A percentile compares a stretch with the other conserved stretches of the same genome.
phyloP scores from a whole-genome alignment of 2,329 filamentous ascomycete genomes.

The Westerdykella aurantiaca region DNA sequence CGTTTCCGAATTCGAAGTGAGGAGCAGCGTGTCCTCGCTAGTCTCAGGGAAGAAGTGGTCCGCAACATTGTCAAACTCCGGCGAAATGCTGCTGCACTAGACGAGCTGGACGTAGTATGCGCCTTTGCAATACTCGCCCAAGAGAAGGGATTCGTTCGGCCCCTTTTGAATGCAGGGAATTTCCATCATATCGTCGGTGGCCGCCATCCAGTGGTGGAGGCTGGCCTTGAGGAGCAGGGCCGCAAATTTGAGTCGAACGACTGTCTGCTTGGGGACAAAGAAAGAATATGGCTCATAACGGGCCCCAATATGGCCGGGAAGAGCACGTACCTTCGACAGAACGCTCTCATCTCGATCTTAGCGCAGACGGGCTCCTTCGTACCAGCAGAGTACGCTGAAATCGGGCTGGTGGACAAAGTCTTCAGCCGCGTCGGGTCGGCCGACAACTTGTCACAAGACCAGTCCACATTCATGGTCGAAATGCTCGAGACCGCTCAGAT shows the following conservation, averaged over 20 bases:
- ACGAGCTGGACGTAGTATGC: slow-evolving; percentile 86
- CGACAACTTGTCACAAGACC: slow-evolving; percentile 88
- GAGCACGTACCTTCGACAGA: slow-evolving; percentile 91
- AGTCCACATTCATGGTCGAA: slow-evolving; percentile 99
- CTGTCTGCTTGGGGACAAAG: slow-evolving; percentile 72
- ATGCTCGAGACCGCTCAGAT: slow-evolving; percentile 97
- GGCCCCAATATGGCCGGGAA: slow-evolving; percentile 99
- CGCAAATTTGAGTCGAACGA: slow-evolving; percentile 81
- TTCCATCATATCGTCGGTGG: slow-evolving; percentile 76
- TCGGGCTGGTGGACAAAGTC: slow-evolving; percentile 92
- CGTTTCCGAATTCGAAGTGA: slow-evolving; percentile 75
- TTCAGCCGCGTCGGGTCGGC: slow-evolving; percentile 85
- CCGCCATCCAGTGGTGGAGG: slow-evolving; percentile 86
- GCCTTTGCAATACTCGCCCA: slow-evolving; percentile 75
- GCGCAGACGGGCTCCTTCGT: slow-evolving; percentile 92
- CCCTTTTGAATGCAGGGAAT: slow-evolving; percentile 58
- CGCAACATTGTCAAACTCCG: slow-evolving; percentile 77
- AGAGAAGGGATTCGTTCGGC: slow-evolving; percentile 68
- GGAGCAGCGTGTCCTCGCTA: slow-evolving; percentile 72
- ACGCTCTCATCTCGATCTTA: slow-evolving; percentile 87
- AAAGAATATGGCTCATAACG: slow-evolving; percentile 62
- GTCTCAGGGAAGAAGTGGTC: slow-evolving; percentile 70
- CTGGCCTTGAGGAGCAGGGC: slow-evolving; percentile 71
- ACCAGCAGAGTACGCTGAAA: slow-evolving; percentile 75
- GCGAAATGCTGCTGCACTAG: slow-evolving; percentile 82